Percentiles rank a stretch among this genome's conserved stretches.
Evolutionary conservation across 2,329 filamentous ascomycete genomes (phyloP).

Genomic region (Tolypocladium paradoxum): DNA sequence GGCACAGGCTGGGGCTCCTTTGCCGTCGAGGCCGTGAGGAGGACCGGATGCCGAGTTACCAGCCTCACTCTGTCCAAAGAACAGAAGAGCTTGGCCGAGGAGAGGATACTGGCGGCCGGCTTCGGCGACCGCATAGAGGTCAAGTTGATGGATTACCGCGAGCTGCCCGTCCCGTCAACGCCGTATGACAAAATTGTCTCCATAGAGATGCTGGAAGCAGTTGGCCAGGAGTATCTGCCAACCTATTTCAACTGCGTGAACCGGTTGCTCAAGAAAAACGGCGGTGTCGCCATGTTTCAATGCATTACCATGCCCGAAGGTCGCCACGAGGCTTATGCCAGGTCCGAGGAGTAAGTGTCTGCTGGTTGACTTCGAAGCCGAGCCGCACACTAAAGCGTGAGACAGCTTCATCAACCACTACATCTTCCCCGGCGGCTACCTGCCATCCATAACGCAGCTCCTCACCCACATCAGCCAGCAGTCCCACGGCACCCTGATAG

Average conservation of each 20-base stretch:
- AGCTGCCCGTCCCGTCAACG: conserved; percentile 39
- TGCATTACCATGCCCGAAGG: conserved; percentile 68
- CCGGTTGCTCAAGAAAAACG: conserved; percentile 51
- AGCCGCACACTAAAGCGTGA: background rate
- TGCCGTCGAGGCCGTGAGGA: conserved; percentile 56
- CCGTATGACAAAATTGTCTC: conserved; percentile 62
- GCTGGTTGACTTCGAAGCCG: background rate
- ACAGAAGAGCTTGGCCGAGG: conserved; percentile 57
- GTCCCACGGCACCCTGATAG: conserved; percentile 50
- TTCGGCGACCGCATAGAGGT: conserved; percentile 52
- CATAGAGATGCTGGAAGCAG: conserved; percentile 70
- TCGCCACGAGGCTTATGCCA: conserved; percentile 54
- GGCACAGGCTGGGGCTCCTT: conserved; percentile 69
- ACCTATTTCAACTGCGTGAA: conserved; percentile 59
- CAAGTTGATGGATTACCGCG: conserved; percentile 57
- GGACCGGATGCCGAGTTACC: conserved; percentile 58
- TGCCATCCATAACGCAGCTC: conserved; percentile 47
- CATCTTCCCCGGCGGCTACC: conserved; percentile 69
- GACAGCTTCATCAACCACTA: conserved; percentile 60
- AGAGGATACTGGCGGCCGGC: conserved; percentile 50
- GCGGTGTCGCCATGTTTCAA: conserved; percentile 60
- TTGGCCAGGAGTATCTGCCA: conserved; percentile 55
- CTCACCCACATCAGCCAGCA: conserved; percentile 49
- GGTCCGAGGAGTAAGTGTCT: conserved; percentile 46
- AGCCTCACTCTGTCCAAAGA: conserved; percentile 57